These are phyloP conservation scores for Nakazawaea ishiwadae DNA, from an alignment of 805 yeast genomes.

Conservation along the genomic window DNA sequence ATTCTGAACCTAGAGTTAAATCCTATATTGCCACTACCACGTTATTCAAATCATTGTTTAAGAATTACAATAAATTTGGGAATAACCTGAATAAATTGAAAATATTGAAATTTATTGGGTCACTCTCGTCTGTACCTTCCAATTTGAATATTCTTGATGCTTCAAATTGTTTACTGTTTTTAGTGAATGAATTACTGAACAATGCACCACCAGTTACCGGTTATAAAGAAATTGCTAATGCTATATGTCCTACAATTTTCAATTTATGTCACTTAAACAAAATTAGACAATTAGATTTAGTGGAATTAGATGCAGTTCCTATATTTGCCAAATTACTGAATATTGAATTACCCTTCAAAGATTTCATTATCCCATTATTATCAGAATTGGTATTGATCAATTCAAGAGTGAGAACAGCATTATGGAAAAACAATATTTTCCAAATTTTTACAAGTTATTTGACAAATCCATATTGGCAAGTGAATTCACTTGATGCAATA, in stretches of 20 bases:
- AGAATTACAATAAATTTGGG: slow-evolving; percentile 25
- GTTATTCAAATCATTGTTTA: slow-evolving; percentile 33
- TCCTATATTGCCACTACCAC: slow-evolving; percentile 11
- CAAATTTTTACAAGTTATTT: slow-evolving; percentile 28
- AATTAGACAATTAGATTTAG: slow-evolving; percentile 31
- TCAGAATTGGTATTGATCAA: slow-evolving; percentile 40
- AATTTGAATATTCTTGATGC: slow-evolving; percentile 11
- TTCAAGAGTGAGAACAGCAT: slow-evolving; percentile 23
- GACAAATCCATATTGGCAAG: slow-evolving; percentile 43
- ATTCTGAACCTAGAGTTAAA: slow-evolving; percentile 37
- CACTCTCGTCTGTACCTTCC: slow-evolving; percentile 12
- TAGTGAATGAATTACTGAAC: slow-evolving; percentile 19
- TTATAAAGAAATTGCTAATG: slow-evolving; percentile 36
- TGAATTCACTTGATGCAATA: slow-evolving; percentile 39
- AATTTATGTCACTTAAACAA: slow-evolving; percentile 41
- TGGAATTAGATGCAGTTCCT: slow-evolving; percentile 35
- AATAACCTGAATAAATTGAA: slow-evolving; percentile 28
- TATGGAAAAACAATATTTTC: slow-evolving; percentile 27
- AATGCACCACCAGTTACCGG: slow-evolving; percentile 2
- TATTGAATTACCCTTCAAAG: slow-evolving; percentile 39
- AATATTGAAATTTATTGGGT: slow-evolving; percentile 30
- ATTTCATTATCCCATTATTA: slow-evolving; percentile 37
- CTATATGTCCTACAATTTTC: slow-evolving; percentile 36
- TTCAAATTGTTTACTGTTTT: slow-evolving; percentile 32
- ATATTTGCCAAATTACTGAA: slow-evolving; percentile 28